A percentile compares a stretch with the other conserved stretches of the same genome.
Conservation (phyloP, 345 rosid species). For the Camelina sativa region DNA sequence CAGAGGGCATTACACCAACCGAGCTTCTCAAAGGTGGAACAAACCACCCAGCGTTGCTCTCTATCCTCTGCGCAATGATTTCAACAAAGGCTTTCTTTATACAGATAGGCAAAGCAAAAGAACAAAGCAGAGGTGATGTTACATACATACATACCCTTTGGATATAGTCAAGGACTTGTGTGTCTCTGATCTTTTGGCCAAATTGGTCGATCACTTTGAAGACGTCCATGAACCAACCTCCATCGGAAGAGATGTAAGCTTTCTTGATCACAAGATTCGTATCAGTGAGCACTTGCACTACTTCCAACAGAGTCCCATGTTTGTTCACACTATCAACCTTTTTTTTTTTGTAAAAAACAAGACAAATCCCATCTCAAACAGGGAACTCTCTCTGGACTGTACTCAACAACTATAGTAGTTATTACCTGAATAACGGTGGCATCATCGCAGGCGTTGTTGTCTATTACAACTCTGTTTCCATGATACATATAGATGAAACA, state of each 20-base stretch:
- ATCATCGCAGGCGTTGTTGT: conserved; percentile 65
- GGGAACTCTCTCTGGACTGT: not conserved
- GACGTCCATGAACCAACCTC: conserved; percentile 98
- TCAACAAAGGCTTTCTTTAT: not conserved
- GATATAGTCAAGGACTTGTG: conserved; percentile 58
- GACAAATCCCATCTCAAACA: conserved; percentile 8
- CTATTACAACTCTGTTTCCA: conserved; percentile 76
- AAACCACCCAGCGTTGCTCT: conserved; percentile 66
- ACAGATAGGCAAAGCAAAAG: not conserved
- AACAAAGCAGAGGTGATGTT: not conserved
- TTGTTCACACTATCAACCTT: conserved; percentile 87
- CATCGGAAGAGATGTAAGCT: conserved; percentile 91
- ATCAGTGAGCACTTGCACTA: conserved; percentile 85
- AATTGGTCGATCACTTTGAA: conserved; percentile 72
- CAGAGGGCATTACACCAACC: conserved; percentile 80
- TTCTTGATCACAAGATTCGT: conserved; percentile 82
- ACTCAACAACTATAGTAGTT: no score
- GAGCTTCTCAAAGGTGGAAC: conserved; percentile 63
- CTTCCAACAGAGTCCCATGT: conserved; percentile 89
- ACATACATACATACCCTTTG: conserved; percentile 55
- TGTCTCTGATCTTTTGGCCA: conserved; percentile 72
- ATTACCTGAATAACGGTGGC: conserved; percentile 80
- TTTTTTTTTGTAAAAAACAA: not conserved
- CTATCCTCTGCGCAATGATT: conserved; percentile 63
- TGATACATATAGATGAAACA: conserved; percentile 2